Evolutionary conservation across 2,329 filamentous ascomycete species (phyloP), one percentile per base, ranked within the genome.

Genomic region (Colletotrichum sp.): DNA sequence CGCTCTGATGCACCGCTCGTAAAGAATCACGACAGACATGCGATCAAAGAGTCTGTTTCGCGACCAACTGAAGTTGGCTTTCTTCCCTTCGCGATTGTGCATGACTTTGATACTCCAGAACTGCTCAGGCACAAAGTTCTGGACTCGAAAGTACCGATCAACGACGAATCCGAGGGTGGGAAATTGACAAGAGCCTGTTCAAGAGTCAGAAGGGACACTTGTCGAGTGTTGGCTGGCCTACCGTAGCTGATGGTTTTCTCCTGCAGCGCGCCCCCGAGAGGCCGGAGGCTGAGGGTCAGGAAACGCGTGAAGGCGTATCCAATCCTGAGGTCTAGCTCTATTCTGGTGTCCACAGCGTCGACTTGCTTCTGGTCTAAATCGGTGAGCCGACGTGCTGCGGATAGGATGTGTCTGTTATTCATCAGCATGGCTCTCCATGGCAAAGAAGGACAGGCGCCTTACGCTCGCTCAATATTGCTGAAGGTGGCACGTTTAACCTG

Each of bases 81-180:
- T 93, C 72, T 96, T 95, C 6, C 91, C 89, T 48, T 98, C 93
- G 68, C 95, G 93, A 57, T 88, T 90, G 80, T 98, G 94, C 81
- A 92, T 92, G 52, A 99, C 90, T 79, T 94, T 96, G 87, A 99
- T 98, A 75, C 91, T 91, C 97, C 97, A 99, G 84, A 98, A 99
- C 0, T 91, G 88, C 82, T 99, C 97, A 0, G 96, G 94, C 1
- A 97, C 93, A 83, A 99, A 99, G 80, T 98, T 98, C 78, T 95
- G 93, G 68, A 99, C 97, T 67, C 95, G 93, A 80, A 98, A 95
- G 83, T 98, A 99, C 64, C 96, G 92, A 84, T 99, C 97, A 8
- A 99, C 97, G 2, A 99, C 96, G 79, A 99, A 99, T 0, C 97
- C 97, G 7, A 99, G 89, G 0, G 97, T 98, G 2, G 97, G 97